Conservation (phyloP, 805 yeast species). For the Candida insectalens region DNA sequence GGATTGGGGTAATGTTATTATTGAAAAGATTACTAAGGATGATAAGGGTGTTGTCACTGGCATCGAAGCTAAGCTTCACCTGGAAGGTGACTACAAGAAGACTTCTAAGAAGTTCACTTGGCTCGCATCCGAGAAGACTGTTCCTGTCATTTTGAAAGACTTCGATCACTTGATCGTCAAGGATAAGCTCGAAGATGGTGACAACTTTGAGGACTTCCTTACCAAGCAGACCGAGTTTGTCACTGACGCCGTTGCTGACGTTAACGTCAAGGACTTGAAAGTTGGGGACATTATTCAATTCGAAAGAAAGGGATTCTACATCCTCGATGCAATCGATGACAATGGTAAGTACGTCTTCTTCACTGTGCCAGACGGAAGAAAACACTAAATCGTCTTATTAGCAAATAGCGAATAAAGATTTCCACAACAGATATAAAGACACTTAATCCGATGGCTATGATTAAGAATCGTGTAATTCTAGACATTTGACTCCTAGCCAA, state of each 20-base stretch:
- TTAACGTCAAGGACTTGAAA: constrained; percentile 66
- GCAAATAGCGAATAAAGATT: constrained; percentile 47
- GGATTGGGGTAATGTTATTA: constrained; percentile 97
- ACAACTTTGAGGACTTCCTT: constrained; percentile 83
- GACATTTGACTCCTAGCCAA: constrained; percentile 90
- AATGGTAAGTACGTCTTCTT: constrained; percentile 68
- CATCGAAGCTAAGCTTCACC: constrained; percentile 69
- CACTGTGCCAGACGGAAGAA: constrained; percentile 84
- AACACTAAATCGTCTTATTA: constrained; percentile 23
- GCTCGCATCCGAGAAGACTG: constrained; percentile 76
- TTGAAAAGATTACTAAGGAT: constrained; percentile 58
- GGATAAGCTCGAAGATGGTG: constrained; percentile 92
- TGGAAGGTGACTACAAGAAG: constrained; percentile 95
- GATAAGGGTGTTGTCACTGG: constrained; percentile 44
- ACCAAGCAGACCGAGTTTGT: constrained; percentile 84
- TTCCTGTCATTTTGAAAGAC: constrained; percentile 71
- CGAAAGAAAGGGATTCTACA: constrained; percentile 94
- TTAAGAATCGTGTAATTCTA: constrained; percentile 83
- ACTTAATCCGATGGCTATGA: constrained; percentile 70
- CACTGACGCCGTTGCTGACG: constrained; percentile 68
- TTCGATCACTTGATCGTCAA: constrained; percentile 93
- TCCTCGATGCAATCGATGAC: constrained; percentile 51
- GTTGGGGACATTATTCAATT: constrained; percentile 87
- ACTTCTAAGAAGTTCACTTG: constrained; percentile 92
- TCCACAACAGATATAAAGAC: constrained; percentile 70